Percentiles rank a stretch among this genome's conserved stretches.
These are phyloP conservation scores for Schizosaccharomyces lindneri DNA, from an alignment of 805 yeast species.

Conservation along the genomic window DNA sequence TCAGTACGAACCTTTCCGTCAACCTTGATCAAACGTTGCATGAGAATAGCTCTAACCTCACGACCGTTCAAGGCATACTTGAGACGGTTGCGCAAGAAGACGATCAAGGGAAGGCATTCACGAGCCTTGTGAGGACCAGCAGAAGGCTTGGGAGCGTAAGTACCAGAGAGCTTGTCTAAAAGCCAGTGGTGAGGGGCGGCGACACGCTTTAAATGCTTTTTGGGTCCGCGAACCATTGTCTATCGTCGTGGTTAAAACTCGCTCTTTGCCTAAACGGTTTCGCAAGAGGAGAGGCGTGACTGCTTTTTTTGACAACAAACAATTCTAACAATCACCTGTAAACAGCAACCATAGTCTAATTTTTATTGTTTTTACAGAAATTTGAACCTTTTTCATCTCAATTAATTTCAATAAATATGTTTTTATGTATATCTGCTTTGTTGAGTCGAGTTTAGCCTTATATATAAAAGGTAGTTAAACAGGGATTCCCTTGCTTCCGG, in stretches of 20 bases:
- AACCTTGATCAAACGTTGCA: conserved; percentile 95
- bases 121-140: conserved; percentile 98
- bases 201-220: conserved; percentile 97
- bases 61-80: conserved; percentile 98
- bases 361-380: too few relatives aligned
- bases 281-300: not conserved
- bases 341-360: too few relatives aligned
- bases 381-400: too few relatives aligned
- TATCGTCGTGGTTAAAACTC: not conserved
- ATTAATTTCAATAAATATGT: too few relatives aligned
- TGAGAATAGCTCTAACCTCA: conserved; percentile 92
- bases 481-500: too few relatives aligned
- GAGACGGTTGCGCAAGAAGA: conserved; percentile 93
- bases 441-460: too few relatives aligned
- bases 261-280: not conserved
- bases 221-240: conserved; percentile 27
- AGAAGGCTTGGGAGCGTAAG: conserved; percentile 98
- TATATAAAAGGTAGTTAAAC: too few relatives aligned
- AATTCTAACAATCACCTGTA: too few relatives aligned
- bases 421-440: too few relatives aligned
- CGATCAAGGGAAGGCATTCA: conserved; percentile 91
- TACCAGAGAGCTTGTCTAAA: conserved; percentile 98
- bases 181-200: conserved; percentile 99
- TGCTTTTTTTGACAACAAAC: not conserved
- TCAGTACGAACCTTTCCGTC: conserved; percentile 99